phyloP scores from a whole-genome alignment of 768 basidiomycete genomes.

The Coprinopsis sp. region DNA sequence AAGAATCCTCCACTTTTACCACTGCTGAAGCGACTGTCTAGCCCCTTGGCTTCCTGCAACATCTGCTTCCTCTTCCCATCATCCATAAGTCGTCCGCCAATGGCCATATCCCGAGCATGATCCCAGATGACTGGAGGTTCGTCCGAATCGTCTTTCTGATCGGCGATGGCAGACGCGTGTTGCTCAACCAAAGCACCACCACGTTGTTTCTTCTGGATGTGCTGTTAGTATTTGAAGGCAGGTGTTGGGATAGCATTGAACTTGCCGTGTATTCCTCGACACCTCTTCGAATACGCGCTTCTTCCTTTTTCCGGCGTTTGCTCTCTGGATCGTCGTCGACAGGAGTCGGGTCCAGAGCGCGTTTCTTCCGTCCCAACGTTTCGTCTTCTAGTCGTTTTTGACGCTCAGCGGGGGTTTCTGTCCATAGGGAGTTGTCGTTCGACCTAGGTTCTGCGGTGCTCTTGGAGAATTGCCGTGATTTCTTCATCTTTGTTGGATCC shows the following conservation, averaged over 20 bases:
- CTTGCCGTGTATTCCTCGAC: conserved; percentile 80
- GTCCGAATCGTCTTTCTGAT: conserved; percentile 40
- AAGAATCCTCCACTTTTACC: conserved; percentile 69
- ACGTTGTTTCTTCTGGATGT: conserved; percentile 41
- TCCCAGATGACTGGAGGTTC: conserved; percentile 82
- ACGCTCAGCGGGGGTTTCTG: conserved; percentile 91
- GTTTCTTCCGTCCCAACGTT: conserved; percentile 84
- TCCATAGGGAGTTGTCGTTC: conserved; percentile 78
- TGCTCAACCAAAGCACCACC: conserved; percentile 52
- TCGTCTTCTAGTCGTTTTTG: conserved; percentile 93
- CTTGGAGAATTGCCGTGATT: conserved; percentile 75
- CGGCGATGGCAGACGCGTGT: conserved; percentile 34
- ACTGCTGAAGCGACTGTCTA: conserved; percentile 80
- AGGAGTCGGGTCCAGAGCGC: conserved; percentile 51
- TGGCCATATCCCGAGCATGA: conserved; percentile 81
- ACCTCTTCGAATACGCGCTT: conserved; percentile 57
- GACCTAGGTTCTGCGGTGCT: conserved; percentile 38
- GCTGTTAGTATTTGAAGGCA: background rate
- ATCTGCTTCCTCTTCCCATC: conserved; percentile 74
- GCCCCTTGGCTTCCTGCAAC: conserved; percentile 73
- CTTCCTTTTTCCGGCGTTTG: conserved; percentile 62
- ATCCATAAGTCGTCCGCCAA: conserved; percentile 87
- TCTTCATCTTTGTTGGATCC: conserved; percentile 76
- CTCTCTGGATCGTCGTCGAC: conserved; percentile 38
- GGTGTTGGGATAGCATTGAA: conserved; percentile 12